Percentiles rank a stretch among this genome's conserved stretches.
Conservation (phyloP, 2,329 filamentous ascomycete genomes). For the Aureobasidium musti region DNA sequence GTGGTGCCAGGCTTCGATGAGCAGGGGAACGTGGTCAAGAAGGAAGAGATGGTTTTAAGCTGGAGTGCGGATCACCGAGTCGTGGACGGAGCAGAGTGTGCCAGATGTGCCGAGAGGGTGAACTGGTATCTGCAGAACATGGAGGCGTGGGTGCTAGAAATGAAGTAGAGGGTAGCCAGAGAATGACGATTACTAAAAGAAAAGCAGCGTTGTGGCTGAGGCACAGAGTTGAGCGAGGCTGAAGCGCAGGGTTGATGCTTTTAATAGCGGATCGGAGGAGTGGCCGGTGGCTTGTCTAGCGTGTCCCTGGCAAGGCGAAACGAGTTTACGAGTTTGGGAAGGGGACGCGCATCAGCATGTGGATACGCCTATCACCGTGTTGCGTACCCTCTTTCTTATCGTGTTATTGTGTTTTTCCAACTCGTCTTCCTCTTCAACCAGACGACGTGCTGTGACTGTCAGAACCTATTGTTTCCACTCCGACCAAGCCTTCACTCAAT, state of each 20-base stretch:
- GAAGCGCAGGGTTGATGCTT: neutral
- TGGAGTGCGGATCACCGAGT: conserved; percentile 96
- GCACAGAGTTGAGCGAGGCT: neutral
- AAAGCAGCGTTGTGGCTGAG: conserved; percentile 16
- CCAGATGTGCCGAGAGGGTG: conserved; percentile 81
- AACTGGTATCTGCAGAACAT: conserved; percentile 78
- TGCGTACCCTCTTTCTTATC: conserved; percentile 19
- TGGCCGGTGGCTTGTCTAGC: conserved; percentile 14
- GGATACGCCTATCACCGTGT: conserved; percentile 9
- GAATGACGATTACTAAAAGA: neutral
- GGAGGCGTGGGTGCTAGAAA: conserved; percentile 79
- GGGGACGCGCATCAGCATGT: conserved; percentile 23
- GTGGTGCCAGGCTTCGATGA: conserved; percentile 74
- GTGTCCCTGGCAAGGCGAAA: conserved; percentile 21
- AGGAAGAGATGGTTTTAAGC: conserved; percentile 84
- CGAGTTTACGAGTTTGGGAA: conserved; percentile 7
- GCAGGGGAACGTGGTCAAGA: conserved; percentile 63
- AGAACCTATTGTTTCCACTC: neutral
- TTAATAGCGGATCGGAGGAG: conserved; percentile 4
- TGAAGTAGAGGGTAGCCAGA: conserved; percentile 56
- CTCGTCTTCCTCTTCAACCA: neutral
- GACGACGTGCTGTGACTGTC: neutral
- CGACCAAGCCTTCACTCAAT: neutral
- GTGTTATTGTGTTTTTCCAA: neutral
- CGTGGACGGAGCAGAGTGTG: conserved; percentile 92